Percentiles rank a stretch among this genome's conserved stretches.
Evolutionary conservation across 306 rosid species (phyloP).

Genomic region (Cucurbita pepo): DNA sequence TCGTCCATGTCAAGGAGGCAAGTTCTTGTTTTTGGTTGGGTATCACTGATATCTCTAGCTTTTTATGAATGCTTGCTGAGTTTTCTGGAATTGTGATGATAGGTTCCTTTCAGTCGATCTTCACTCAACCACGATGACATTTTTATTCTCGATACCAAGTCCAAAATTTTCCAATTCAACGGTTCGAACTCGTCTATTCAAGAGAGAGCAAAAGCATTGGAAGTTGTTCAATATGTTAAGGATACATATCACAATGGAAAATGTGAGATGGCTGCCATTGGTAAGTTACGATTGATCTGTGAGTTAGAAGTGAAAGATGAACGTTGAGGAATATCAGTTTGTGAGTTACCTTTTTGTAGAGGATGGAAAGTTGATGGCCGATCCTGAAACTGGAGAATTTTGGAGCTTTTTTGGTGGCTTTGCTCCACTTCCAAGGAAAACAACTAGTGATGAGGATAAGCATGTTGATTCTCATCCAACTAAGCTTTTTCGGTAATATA

Average conservation of each 20-base stretch:
- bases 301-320: constrained; percentile 7
- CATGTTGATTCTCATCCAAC: constrained; percentile 43
- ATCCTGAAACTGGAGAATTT: constrained; percentile 88
- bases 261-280: constrained; percentile 85
- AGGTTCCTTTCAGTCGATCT: constrained; percentile 83
- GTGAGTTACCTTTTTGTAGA: constrained; percentile 40
- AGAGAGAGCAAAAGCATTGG: constrained; percentile 98
- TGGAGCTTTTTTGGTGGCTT: constrained; percentile 97
- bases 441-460: constrained; percentile 46
- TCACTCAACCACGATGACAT: constrained; percentile 88
- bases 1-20: constrained; percentile 93
- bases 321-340: constrained; percentile 9
- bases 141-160: constrained; percentile 78
- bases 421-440: constrained; percentile 92
- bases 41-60: constrained; percentile 5
- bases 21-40: constrained; percentile 17
- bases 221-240: constrained; percentile 85
- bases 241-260: constrained; percentile 91
- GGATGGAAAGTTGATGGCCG: constrained; percentile 98
- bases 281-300: constrained; percentile 36
- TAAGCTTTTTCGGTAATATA: constrained; percentile 57
- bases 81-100: constrained; percentile 17
- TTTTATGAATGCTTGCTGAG: constrained; percentile 6
- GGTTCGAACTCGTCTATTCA: constrained; percentile 87
- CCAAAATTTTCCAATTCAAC: constrained; percentile 87